Conservation (phyloP, 2,329 filamentous ascomycete species). For the Endocalyx cinctus region DNA sequence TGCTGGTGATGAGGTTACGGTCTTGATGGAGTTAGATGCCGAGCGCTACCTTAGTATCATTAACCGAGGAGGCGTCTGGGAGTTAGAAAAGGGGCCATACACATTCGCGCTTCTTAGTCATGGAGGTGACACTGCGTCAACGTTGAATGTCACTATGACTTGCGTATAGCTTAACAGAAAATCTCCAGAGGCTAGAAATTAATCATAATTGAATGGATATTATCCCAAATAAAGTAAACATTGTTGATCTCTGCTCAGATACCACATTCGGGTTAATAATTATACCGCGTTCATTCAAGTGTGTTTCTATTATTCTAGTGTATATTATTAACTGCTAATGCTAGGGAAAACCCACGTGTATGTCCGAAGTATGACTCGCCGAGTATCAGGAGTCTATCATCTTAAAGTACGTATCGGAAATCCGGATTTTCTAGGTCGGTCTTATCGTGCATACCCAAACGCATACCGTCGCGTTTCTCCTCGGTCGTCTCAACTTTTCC, state of each 20-base stretch:
- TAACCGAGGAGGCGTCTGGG: constrained; percentile 37
- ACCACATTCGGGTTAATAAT: too few relatives aligned
- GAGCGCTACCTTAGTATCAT: constrained; percentile 38
- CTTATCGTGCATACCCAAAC: constrained; percentile 21
- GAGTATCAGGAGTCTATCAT: too few relatives aligned
- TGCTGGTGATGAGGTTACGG: constrained; percentile 23
- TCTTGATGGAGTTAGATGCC: constrained; percentile 33
- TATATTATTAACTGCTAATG: too few relatives aligned
- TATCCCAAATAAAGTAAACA: too few relatives aligned
- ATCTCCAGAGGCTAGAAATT: too few relatives aligned
- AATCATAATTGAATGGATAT: too few relatives aligned
- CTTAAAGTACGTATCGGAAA: constrained; percentile 15
- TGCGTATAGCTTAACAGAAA: constrained; percentile 30
- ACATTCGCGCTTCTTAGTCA: constrained; percentile 37
- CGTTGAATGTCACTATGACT: constrained; percentile 33
- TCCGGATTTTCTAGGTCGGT: constrained; percentile 21
- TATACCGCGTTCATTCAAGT: too few relatives aligned
- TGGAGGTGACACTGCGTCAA: constrained; percentile 31
- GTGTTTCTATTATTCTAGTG: too few relatives aligned
- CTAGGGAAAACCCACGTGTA: too few relatives aligned
- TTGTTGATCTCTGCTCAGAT: too few relatives aligned
- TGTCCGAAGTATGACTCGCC: too few relatives aligned
- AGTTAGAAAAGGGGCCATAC: constrained; percentile 38
- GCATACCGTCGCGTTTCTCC: constrained; percentile 16
- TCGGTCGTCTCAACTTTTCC: constrained; percentile 10